These are phyloP conservation scores for Barnettozyma siamensis DNA, from an alignment of 805 yeast species.

Conservation along the genomic window DNA sequence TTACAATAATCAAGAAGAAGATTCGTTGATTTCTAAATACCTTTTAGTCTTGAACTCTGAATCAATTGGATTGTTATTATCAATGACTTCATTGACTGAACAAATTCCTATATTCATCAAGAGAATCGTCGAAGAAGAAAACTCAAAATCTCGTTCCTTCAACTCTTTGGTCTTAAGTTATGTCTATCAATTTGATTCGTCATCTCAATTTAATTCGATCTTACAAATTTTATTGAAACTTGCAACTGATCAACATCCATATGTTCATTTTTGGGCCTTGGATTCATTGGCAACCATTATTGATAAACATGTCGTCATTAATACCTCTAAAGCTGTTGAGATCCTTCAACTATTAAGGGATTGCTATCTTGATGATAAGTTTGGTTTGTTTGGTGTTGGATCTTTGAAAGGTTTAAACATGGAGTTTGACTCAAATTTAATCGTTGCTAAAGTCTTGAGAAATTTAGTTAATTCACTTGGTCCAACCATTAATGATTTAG, in stretches of 20 bases:
- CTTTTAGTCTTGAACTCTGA: constrained; percentile 47
- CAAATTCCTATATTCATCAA: constrained; percentile 53
- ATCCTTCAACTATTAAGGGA: constrained; percentile 36
- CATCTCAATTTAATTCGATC: constrained; percentile 37
- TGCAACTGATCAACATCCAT: constrained; percentile 76
- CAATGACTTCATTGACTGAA: constrained; percentile 34
- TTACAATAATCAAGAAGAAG: constrained; percentile 8
- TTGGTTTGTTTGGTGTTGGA: constrained; percentile 38
- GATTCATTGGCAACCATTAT: constrained; percentile 52
- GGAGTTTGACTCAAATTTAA: constrained; percentile 35
- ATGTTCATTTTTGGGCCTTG: constrained; percentile 70
- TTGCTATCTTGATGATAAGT: constrained; percentile 42
- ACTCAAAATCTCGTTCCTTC: constrained; percentile 62
- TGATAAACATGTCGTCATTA: constrained; percentile 47
- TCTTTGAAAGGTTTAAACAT: constrained; percentile 44
- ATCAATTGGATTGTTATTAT: constrained; percentile 47
- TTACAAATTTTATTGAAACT: constrained; percentile 55
- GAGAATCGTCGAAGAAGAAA: constrained; percentile 55
- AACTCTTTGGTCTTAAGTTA: constrained; percentile 44
- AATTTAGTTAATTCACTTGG: constrained; percentile 49
- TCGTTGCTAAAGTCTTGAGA: constrained; percentile 39
- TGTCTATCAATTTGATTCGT: constrained; percentile 36
- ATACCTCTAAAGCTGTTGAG: constrained; percentile 36
- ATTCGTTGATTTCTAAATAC: constrained; percentile 15
- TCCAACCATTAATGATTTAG: constrained; percentile 42